Conservation (phyloP, 169 alveolate species). For the Plasmodium sp. region DNA sequence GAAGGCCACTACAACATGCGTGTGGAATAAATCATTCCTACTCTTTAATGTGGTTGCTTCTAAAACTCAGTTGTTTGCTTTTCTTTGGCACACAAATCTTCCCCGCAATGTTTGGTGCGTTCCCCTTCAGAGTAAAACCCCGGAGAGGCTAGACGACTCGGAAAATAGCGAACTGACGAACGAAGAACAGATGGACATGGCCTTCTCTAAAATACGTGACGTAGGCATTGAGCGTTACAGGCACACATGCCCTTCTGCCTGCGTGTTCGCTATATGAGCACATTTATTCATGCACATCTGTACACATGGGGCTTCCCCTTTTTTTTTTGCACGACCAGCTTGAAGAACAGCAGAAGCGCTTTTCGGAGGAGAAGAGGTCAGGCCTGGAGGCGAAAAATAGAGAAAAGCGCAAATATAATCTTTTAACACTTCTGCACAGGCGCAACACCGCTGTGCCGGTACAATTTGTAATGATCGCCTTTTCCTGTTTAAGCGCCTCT, state of each 20-base stretch:
- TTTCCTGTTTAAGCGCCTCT: neutral
- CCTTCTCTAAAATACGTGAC: slow-evolving; percentile 34
- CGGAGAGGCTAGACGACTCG: neutral
- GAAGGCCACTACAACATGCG: neutral
- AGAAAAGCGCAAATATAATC: neutral
- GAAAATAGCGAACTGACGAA: neutral
- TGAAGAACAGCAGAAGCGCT: slow-evolving; percentile 30
- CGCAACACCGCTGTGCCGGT: neutral
- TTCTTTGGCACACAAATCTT: neutral
- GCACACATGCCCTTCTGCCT: neutral
- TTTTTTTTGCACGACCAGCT: neutral
- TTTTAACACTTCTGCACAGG: neutral
- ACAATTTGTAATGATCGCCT: neutral
- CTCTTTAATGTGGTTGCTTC: neutral
- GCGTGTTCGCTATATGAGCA: neutral
- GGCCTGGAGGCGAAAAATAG: neutral
- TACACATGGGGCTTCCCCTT: neutral
- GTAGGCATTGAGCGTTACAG: neutral
- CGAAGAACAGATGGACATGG: slow-evolving; percentile 47
- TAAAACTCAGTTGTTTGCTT: neutral
- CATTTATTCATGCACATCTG: neutral
- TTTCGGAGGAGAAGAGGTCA: slow-evolving; percentile 29
- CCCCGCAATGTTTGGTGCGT: neutral
- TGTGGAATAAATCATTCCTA: neutral
- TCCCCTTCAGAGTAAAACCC: slow-evolving; percentile 8